Evolutionary conservation across 1,139 yeast genomes (phyloP), one percentile per base, ranked within the genome.

Genomic region (Hemisphaericaspora lyxosophila): DNA sequence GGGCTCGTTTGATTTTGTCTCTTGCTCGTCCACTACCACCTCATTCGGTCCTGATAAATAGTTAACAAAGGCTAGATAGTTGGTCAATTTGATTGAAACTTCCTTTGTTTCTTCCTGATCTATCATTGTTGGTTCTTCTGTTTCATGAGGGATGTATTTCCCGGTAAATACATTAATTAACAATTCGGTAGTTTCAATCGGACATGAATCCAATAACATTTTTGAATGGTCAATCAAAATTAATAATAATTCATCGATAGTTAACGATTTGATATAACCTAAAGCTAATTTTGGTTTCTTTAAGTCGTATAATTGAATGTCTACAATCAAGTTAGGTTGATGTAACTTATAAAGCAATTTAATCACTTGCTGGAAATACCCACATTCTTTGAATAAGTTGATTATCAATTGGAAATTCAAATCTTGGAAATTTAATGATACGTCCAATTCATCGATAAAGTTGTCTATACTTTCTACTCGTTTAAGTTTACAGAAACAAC

Each of bases 141-240:
- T 31, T 15, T 49, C 53, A 16, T 38, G 49, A 1, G 92, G 85
- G 14, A 62, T 63, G 54, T 83, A 92, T 41, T 77, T 80, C 0
- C 97, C 97, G 0, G 97, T 90, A 56, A 92, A 92, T 1, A 90
- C 85, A 30, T 85, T 85, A 40, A 92, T 90, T 40, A 90, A 67
- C 31, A 92, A 61, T 29, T 83, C 82, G 0, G 96, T 89, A 0
- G 96, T 85, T 44, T 85, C 90, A 42, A 85, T 76, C 0, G 98
- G 97, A 32, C 79, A 64, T 36, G 70, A 59, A 36, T 85, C 85
- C 34, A 92, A 65, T 26, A 92, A 63, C 0, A 66, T 58, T 43
- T 86, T 79, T 3, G 95, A 82, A 53, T 78, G 82, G 29, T 81
- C 84, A 15, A 77, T 65, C 37, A 92, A 64, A 13, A 87, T 81